Percentiles rank a stretch among this genome's conserved stretches.
phyloP scores from a whole-genome alignment of 495 filamentous ascomycete species.

The Tuber indicum region DNA sequence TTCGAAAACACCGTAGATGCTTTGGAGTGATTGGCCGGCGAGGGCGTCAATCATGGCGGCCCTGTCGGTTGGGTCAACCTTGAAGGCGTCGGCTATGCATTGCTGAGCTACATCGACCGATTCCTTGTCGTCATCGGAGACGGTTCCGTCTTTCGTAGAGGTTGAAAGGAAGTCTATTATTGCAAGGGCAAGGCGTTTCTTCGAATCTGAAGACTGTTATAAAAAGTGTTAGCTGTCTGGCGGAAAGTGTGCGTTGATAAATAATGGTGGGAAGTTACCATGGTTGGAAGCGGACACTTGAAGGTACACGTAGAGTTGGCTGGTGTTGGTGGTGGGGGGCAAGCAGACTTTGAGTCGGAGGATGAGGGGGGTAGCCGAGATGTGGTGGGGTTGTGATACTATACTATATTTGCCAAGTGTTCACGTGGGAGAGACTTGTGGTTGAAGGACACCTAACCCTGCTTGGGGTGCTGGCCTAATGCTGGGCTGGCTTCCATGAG shows the following conservation, averaged over 20 bases:
- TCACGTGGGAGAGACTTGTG: neutral
- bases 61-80: constrained; percentile 74
- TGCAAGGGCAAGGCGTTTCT: constrained; percentile 93
- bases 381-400: neutral
- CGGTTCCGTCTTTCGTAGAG: constrained; percentile 80
- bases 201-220: constrained; percentile 47
- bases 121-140: constrained; percentile 78
- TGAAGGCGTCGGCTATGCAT: constrained; percentile 91
- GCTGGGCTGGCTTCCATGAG: neutral
- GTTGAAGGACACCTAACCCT: neutral
- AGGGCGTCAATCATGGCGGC: constrained; percentile 68
- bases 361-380: neutral
- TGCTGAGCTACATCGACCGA: constrained; percentile 84
- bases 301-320: neutral
- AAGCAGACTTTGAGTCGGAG: neutral
- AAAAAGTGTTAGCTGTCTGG: neutral
- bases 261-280: neutral
- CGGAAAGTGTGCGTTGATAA: neutral
- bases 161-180: constrained; percentile 89
- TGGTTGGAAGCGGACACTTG: neutral
- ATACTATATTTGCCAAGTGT: neutral
- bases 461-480: neutral
- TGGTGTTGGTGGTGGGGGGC: neutral
- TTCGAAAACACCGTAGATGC: constrained; percentile 93
- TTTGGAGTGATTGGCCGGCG: constrained; percentile 73